These are phyloP conservation scores for Colletotrichum aenigma DNA, from an alignment of 2,329 filamentous ascomycete genomes.

Conservation along the genomic window DNA sequence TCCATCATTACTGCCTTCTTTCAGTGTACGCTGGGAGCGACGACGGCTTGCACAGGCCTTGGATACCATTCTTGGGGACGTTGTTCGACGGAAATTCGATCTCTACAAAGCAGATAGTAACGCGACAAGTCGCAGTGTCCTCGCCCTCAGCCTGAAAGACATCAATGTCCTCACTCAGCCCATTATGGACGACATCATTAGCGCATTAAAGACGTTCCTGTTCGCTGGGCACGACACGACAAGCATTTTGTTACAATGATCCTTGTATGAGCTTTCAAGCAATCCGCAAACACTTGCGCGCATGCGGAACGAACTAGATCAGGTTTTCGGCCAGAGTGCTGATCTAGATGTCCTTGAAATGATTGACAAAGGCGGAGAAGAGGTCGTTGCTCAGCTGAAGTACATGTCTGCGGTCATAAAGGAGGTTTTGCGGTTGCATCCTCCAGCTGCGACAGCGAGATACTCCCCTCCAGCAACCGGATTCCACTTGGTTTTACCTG, in stretches of 20 bases:
- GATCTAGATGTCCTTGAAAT: conserved; percentile 28
- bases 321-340: conserved; percentile 34
- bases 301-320: conserved; percentile 38
- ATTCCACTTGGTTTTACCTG: conserved; percentile 30
- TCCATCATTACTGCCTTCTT: conserved; percentile 17
- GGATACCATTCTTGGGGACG: conserved; percentile 24
- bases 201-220: conserved; percentile 42
- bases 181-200: conserved; percentile 32
- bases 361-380: conserved; percentile 28
- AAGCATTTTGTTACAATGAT: conserved; percentile 38
- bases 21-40: conserved; percentile 17
- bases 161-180: conserved; percentile 26
- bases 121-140: conserved; percentile 30
- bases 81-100: conserved; percentile 28
- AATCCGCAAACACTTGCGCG: conserved; percentile 29
- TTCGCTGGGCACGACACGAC: conserved; percentile 48
- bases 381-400: conserved; percentile 35
- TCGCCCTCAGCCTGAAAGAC: conserved; percentile 36
- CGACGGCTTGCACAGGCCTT: conserved; percentile 22
- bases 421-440: conserved; percentile 38
- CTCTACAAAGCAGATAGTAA: conserved; percentile 1
- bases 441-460: conserved; percentile 35
- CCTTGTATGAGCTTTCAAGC: conserved; percentile 39
- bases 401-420: conserved; percentile 42
- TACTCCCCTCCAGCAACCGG: conserved; percentile 26